A percentile compares a stretch with the other conserved stretches of the same genome.
Conservation (phyloP, 495 filamentous ascomycete genomes). For the Hypomontagnella submonticulosa region DNA sequence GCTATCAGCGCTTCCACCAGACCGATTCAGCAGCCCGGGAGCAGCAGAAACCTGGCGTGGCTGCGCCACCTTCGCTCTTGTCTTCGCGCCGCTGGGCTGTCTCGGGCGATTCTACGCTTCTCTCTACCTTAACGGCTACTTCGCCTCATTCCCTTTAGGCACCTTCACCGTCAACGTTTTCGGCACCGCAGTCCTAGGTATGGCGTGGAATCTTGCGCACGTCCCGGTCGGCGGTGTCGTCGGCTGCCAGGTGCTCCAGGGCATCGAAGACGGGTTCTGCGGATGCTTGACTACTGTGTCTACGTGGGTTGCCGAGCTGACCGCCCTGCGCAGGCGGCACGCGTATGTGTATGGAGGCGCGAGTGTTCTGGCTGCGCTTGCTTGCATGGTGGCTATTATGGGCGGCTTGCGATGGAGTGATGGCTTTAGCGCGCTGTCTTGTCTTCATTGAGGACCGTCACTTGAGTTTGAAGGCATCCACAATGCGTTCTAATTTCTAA, state of each 20-base stretch:
- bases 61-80: slow-evolving; percentile 76
- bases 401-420: slow-evolving; percentile 82
- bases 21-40: slow-evolving; percentile 57
- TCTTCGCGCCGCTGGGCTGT: slow-evolving; percentile 88
- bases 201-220: slow-evolving; percentile 81
- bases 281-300: slow-evolving; percentile 91
- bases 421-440: slow-evolving; percentile 67
- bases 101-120: slow-evolving; percentile 78
- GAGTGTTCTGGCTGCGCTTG: slow-evolving; percentile 74
- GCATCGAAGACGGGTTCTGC: slow-evolving; percentile 90
- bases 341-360: slow-evolving; percentile 78
- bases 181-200: slow-evolving; percentile 72
- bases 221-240: slow-evolving; percentile 61
- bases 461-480: too few relatives aligned
- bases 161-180: slow-evolving; percentile 87
- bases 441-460: slow-evolving; percentile 48
- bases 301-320: slow-evolving; percentile 88
- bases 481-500: too few relatives aligned
- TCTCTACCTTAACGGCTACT: slow-evolving; percentile 71
- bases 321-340: slow-evolving; percentile 70
- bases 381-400: slow-evolving; percentile 76
- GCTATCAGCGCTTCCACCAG: slow-evolving; percentile 78
- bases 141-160: slow-evolving; percentile 81
- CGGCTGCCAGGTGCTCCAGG: slow-evolving; percentile 84
- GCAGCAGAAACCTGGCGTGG: slow-evolving; percentile 75